Evolutionary conservation across 225 moss, liverwort and hornwort species (phyloP).

Genomic region (Neckera pumila): DNA sequence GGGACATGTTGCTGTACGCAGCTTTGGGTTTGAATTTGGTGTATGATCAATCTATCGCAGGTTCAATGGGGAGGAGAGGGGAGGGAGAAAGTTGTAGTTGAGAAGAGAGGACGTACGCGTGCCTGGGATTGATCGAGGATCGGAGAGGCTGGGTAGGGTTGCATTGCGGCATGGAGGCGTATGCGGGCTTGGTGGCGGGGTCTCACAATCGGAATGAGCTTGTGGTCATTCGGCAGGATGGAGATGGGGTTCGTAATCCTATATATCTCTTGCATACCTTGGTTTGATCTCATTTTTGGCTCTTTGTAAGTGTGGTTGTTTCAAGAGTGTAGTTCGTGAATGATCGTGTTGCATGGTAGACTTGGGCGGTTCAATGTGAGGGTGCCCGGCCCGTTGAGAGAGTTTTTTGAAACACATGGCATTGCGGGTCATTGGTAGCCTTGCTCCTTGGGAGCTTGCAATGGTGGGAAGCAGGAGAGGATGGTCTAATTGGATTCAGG

Average conservation of each 20-base stretch:
- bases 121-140: background rate
- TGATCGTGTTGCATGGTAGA: background rate
- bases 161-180: conserved; percentile 57
- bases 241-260: conserved; percentile 15
- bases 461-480: background rate
- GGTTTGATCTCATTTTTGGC: background rate
- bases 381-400: background rate
- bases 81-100: background rate
- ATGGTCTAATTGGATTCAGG: background rate
- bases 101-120: background rate
- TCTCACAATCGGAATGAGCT: conserved; percentile 91
- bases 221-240: conserved; percentile 69
- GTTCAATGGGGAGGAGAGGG: background rate
- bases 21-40: background rate
- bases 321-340: background rate
- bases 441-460: background rate
- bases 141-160: background rate
- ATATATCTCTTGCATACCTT: background rate
- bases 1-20: background rate
- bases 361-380: background rate
- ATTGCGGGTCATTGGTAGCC: background rate
- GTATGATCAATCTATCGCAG: background rate
- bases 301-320: background rate
- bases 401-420: background rate
- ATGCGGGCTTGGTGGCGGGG: conserved; percentile 78